A percentile compares a stretch with the other conserved stretches of the same genome.
phyloP scores from a whole-genome alignment of 495 filamentous ascomycete genomes.

The Jackrogersella multiformis region DNA sequence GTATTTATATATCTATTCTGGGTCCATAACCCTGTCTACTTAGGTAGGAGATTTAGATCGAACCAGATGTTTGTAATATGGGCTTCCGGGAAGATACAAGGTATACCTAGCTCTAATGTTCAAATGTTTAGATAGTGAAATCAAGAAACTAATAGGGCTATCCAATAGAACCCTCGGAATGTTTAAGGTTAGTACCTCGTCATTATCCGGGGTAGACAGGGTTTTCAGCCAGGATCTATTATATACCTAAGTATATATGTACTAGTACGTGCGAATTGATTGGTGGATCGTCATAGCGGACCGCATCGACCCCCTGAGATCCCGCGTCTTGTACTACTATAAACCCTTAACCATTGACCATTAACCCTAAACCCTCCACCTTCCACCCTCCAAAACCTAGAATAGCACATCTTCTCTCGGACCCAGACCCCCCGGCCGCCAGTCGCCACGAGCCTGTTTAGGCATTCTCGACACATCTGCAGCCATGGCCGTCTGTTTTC shows the following conservation, averaged over 20 bases:
- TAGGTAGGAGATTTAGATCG: no score
- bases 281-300: conserved; percentile 16
- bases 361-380: no score
- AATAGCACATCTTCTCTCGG: conserved; percentile 16
- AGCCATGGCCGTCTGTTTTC: conserved; percentile 5
- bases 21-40: no score
- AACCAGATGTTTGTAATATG: no score
- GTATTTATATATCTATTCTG: no score
- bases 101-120: no score
- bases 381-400: neutral
- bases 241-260: no score
- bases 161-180: neutral
- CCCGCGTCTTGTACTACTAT: neutral
- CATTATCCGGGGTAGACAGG: conserved; percentile 32
- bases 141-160: neutral
- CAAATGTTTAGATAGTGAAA: no score
- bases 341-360: no score
- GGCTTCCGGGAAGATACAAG: no score
- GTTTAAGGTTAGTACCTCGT: no score
- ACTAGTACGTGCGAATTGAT: conserved; percentile 28
- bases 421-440: conserved; percentile 32
- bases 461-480: conserved; percentile 23
- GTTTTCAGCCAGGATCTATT: neutral
- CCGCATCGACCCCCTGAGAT: conserved; percentile 23
- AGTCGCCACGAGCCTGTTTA: conserved; percentile 6